phyloP scores from a whole-genome alignment of 129 eudicot species.

The Chrysanthemum makinoi region DNA sequence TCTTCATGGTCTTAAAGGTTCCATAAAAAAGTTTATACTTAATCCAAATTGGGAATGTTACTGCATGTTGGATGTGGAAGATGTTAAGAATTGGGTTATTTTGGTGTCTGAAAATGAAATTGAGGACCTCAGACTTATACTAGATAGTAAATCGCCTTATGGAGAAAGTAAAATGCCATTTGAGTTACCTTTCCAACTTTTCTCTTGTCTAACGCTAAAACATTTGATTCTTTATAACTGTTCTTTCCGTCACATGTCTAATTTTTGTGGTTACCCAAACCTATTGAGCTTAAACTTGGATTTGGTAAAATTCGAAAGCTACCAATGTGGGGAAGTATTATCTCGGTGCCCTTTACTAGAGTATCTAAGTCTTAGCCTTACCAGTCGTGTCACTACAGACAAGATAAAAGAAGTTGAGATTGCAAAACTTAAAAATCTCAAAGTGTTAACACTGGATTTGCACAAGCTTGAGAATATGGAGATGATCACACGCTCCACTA shows the following conservation, averaged over 20 bases:
- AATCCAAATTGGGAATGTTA: not conserved
- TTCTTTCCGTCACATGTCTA: too few relatives aligned
- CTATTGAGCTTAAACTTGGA: not conserved
- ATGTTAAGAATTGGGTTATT: not conserved
- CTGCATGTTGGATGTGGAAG: not conserved
- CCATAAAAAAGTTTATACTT: not conserved
- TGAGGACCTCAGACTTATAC: not conserved
- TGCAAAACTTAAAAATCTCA: slow-evolving; percentile 20
- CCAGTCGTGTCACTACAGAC: not conserved
- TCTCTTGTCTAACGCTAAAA: too few relatives aligned
- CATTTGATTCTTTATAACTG: too few relatives aligned
- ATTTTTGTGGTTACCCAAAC: too few relatives aligned
- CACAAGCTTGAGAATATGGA: not conserved
- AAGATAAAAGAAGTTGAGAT: not conserved
- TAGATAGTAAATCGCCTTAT: too few relatives aligned
- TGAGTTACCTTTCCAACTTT: too few relatives aligned
- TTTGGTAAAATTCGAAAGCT: not conserved
- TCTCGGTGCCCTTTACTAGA: not conserved
- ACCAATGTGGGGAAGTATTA: not conserved
- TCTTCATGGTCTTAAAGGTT: not conserved
- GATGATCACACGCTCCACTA: not conserved
- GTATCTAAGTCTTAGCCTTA: not conserved
- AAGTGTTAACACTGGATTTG: slow-evolving; percentile 8
- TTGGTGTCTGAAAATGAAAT: not conserved
- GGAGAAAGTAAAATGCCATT: too few relatives aligned